Evolutionary conservation across 2,329 filamentous ascomycete species (phyloP), one percentile per base, ranked within the genome.

Genomic region (Calonectria hawksworthii): DNA sequence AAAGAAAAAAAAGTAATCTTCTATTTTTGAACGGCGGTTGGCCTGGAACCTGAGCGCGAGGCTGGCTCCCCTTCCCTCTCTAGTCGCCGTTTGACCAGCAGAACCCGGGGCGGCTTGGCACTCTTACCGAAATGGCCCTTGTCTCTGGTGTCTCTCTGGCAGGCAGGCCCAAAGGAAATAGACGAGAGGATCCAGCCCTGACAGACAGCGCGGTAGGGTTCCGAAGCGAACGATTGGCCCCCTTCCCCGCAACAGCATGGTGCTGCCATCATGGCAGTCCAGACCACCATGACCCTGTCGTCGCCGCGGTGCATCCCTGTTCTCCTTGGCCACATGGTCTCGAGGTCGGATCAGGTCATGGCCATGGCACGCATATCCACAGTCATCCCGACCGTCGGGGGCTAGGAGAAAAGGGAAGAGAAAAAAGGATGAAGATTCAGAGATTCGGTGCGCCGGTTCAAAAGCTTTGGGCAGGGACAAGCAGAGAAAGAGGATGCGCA

Each of bases 341-440:
- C 34, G 56, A 41, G 56, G n/a, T 61, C 56, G 34, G 56, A 63
- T 63, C 56, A 63, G 56, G 56, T 5, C 56, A 63, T 63, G 56
- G 23, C 36, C 56, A 63, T 21, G 34, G 34, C 56, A 41, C 34
- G 11, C 30, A 28, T 21, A 10, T 41, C 23, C 56, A 41, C n/a
- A 38, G 51, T 32, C 6, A 18, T 32, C 51, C 50, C 50, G 50
- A 38, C n/a, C 54, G 32, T 16, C 23, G 56, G 32, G 16, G 23
- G 16, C 56, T 63, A 41, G 56, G 56, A n/a, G 16, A 63, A 63
- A 41, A 63, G 34, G 56, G 18, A 30, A 36, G 32, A 52, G 18
- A 38, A 51, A 18, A 32, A 38, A 32, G 44, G 34, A 16, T 52
- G n/a, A 28, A 47, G 44, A 13, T 47, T 11, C n/a, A 7, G 10